These are phyloP conservation scores for Gremmenia infestans DNA, from an alignment of 2,329 filamentous ascomycete genomes.

Conservation along the genomic window DNA sequence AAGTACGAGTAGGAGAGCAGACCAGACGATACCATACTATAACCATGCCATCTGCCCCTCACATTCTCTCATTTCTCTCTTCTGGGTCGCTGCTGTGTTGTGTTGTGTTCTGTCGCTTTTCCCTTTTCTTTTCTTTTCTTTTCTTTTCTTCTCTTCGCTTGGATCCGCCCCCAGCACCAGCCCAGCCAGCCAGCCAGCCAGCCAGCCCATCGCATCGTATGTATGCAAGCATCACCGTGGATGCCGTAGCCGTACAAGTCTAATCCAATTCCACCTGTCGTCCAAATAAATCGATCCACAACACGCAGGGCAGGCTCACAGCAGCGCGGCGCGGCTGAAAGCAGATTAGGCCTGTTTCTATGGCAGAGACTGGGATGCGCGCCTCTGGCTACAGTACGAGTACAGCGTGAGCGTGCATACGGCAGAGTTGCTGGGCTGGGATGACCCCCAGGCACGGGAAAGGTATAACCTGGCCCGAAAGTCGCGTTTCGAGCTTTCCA, in stretches of 20 bases:
- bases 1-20: no score
- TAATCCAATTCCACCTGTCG: no score
- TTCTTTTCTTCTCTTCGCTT: neutral
- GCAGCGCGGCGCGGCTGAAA: neutral
- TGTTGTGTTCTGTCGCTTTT: no score
- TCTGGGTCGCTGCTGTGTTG: neutral
- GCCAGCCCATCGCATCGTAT: neutral
- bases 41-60: neutral
- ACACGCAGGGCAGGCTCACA: neutral
- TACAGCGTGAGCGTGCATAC: neutral
- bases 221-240: neutral
- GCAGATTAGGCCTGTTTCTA: neutral
- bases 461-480: neutral
- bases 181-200: neutral
- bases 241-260: neutral
- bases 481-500: constrained; percentile 10
- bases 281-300: neutral
- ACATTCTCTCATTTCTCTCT: neutral
- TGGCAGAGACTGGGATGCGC: neutral
- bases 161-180: no score
- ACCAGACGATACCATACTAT: no score
- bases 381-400: neutral
- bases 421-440: neutral
- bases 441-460: neutral
- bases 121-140: no score